Conservation (phyloP, 352 stramenopile genomes). For the Phytophthora lateralis region DNA sequence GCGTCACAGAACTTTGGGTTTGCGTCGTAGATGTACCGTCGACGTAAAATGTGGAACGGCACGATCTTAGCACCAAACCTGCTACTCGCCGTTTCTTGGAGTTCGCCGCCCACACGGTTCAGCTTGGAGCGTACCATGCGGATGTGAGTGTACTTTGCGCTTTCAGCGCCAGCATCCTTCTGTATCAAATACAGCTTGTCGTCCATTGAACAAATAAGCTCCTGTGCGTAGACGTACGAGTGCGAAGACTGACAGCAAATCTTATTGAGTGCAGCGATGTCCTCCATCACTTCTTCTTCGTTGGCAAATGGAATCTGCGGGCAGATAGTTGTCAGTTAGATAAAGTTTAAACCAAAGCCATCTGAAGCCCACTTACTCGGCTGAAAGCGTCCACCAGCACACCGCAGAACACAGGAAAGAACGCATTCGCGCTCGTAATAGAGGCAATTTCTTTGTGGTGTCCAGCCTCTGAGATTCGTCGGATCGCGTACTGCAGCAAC, state of each 20-base stretch:
- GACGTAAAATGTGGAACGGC: constrained; percentile 75
- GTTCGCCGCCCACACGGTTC: constrained; percentile 68
- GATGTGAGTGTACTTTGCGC: constrained; percentile 46
- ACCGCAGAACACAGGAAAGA: constrained; percentile 87
- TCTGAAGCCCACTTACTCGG: constrained; percentile 42
- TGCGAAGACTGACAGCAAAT: constrained; percentile 87
- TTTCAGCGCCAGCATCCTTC: constrained; percentile 32
- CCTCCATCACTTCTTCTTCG: constrained; percentile 79
- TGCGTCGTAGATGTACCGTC: constrained; percentile 61
- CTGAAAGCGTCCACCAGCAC: constrained; percentile 80
- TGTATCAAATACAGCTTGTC: constrained; percentile 69
- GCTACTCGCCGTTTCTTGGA: constrained; percentile 71
- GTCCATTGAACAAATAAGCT: constrained; percentile 77
- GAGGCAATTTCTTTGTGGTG: constrained; percentile 91
- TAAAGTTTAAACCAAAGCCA: background rate
- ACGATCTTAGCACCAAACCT: constrained; percentile 75
- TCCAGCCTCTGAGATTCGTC: constrained; percentile 82
- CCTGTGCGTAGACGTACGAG: constrained; percentile 83
- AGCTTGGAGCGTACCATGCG: constrained; percentile 74
- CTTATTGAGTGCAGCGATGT: constrained; percentile 78
- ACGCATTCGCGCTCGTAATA: constrained; percentile 81
- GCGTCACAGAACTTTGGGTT: constrained; percentile 69
- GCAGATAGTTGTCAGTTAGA: background rate
- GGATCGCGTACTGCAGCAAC: constrained; percentile 86
- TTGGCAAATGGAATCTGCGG: constrained; percentile 79